Base-by-base conservation (phyloP, 176 grass and related monocot genomes). In the Musa schizocarpa region DNA sequence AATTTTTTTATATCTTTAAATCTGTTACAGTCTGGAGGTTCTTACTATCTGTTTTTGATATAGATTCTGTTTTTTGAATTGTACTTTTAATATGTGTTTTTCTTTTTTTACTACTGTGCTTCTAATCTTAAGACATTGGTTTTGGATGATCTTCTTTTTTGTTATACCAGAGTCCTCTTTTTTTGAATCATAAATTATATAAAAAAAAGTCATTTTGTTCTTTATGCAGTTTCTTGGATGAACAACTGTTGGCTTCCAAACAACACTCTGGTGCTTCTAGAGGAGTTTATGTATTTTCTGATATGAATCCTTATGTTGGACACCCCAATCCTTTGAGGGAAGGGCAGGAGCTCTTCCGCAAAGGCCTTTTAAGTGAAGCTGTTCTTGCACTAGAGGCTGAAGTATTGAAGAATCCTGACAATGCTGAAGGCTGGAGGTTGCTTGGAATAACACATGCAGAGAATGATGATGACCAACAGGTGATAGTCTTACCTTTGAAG, bases 401-500 rank as follows among this genome's bases (percentile, higher is more conserved):
- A 87, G 90, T 99, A 73, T 52, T 99, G 79, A 99, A 99, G 69
- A 94, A 99, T 84, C 88, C 90, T 80, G 90, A 99, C 80, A 99
- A 99, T 56, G 52, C 83, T 77, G 95, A 99, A 89, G 95, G 90
- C 66, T 99, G 95, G 95, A 91, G 90, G 78, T 86, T 99, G 86
- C 84, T 99, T 72, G 95, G 95, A 53, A 76, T 88, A 85, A 94
- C 95, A 80, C 90, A 99, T 82, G 95, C 95, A 8, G 95, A 99
- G 91, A 99, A 99, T 79, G 95, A 99, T 79, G 95, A 99, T 68
- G 95, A 99, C 54, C 88, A 99, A 76, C 95, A 94, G 95, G 95
- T 99, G 56, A 84, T 67, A 81, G 62, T 73, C 8, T 65, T 81
- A 61, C 72, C 25, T 68, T 59, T 66, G 69, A 9, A 26, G 48